A percentile compares a stretch with the other conserved stretches of the same genome.
These are phyloP conservation scores for Triglochin maritima DNA, from an alignment of 106 monocot species.

Conservation along the genomic window DNA sequence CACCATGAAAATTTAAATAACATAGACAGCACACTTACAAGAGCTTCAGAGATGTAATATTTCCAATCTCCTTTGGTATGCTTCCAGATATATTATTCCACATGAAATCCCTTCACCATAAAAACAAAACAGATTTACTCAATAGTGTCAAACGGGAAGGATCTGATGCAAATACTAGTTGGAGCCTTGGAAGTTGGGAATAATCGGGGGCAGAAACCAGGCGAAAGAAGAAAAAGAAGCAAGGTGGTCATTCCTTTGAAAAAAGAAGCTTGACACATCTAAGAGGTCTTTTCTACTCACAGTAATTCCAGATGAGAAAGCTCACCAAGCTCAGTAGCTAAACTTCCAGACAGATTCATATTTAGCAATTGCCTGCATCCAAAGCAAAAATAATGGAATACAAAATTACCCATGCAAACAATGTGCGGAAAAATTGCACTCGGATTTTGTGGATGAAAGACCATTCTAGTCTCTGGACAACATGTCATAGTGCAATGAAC, in stretches of 20 bases:
- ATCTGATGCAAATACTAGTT: background rate
- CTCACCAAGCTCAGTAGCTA: constrained; percentile 82
- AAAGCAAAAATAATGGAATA: background rate
- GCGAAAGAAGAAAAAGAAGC: too few relatives aligned
- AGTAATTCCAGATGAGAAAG: constrained; percentile 63
- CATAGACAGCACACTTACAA: constrained; percentile 50
- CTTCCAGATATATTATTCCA: constrained; percentile 81
- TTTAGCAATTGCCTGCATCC: constrained; percentile 55
- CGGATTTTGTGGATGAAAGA: too few relatives aligned
- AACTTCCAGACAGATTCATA: constrained; percentile 82
- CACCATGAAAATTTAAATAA: too few relatives aligned
- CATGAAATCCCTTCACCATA: constrained; percentile 82
- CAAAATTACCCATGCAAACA: too few relatives aligned
- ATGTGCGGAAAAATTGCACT: too few relatives aligned
- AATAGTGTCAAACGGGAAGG: background rate
- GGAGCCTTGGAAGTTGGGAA: too few relatives aligned
- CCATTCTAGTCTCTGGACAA: too few relatives aligned
- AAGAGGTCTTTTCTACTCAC: constrained; percentile 31
- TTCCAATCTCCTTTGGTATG: constrained; percentile 95
- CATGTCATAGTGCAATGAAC: too few relatives aligned
- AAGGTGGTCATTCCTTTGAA: too few relatives aligned
- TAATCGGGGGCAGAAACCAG: too few relatives aligned
- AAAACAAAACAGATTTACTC: background rate
- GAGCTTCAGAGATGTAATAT: constrained; percentile 61
- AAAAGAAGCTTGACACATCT: background rate